A percentile compares a stretch with the other conserved stretches of the same genome.
Evolutionary conservation across 306 rosid species (phyloP).

Genomic region (Begonia peltatifolia): DNA sequence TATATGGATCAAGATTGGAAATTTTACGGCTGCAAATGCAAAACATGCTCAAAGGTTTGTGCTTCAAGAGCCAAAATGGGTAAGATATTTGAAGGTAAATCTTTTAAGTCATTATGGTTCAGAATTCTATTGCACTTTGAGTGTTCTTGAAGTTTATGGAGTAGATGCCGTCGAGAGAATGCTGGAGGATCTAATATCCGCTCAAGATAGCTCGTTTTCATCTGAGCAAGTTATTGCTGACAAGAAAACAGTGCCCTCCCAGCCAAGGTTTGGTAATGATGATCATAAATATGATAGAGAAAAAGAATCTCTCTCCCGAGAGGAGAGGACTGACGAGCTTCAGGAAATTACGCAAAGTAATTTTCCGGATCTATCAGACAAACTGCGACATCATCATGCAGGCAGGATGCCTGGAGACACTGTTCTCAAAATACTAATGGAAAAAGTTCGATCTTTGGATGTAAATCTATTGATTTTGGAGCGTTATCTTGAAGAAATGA

Average conservation of each 20-base stretch:
- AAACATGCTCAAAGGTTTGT: conserved; percentile 65
- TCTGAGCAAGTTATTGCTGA: conserved; percentile 35
- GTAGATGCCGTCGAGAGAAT: conserved; percentile 71
- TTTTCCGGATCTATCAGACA: conserved; percentile 50
- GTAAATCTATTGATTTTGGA: conserved; percentile 67
- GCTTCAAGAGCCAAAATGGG: conserved; percentile 70
- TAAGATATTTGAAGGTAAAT: conserved; percentile 57
- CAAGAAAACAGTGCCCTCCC: conserved; percentile 20
- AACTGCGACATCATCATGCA: conserved; percentile 60
- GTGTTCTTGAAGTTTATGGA: conserved; percentile 75
- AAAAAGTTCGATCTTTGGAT: conserved; percentile 80
- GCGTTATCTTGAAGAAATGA: conserved; percentile 66
- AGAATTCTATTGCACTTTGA: conserved; percentile 83
- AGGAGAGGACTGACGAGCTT: conserved; percentile 23
- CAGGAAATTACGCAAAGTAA: conserved; percentile 22
- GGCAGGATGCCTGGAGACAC: conserved; percentile 98
- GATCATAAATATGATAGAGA: conserved; percentile 20
- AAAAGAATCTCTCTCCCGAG: conserved; percentile 11
- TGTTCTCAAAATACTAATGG: conserved; percentile 86
- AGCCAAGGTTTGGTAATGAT: conserved; percentile 20
- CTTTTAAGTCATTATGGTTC: conserved; percentile 72
- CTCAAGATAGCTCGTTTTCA: conserved; percentile 25
- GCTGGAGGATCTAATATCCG: conserved; percentile 75
- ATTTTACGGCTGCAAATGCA: conserved; percentile 56
- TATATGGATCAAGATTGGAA: conserved; percentile 44